Evolutionary conservation across 2,329 filamentous ascomycete genomes (phyloP), one percentile per base, ranked within the genome.

Genomic region (Lachnellula hyalina): DNA sequence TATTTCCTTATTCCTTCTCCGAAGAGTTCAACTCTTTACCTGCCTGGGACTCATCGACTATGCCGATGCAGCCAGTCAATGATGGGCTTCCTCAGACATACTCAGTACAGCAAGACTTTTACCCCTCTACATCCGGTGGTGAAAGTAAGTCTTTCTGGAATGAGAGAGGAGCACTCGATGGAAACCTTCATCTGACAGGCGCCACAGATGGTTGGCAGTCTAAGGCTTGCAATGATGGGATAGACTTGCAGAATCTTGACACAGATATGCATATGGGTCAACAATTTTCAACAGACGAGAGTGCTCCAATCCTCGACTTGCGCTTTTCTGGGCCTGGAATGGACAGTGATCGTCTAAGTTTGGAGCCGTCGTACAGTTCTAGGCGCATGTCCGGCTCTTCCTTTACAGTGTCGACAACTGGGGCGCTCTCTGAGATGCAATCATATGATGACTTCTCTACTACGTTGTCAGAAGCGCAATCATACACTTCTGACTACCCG

Each of bases 401-500:
- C 1, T 87, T 88, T 65, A 87, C 85, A 40, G 80, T 89, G 72
- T 89, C 86, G 15, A 88, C 81, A 0, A 80, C 80, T 42, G 80
- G 84, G 21, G 77, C 77, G 21, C 73, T 87, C 42, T 86, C 84
- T 5, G 86, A 89, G 63, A 82, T 88, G 69, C 78, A 84, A 49
- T 83, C 84, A 4, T 89, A 86, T 67, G 86, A 90, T 54, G 86
- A 90, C 60, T 82, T 87, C 65, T 84, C 86, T 15, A 75, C 85
- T 23, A 77, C 81, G 21, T 70, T 85, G 54, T 86, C 85, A 7
- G 85, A 89, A 60, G 82, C 83, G 38, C 80, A 83, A 34, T 86
- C 85, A 12, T 86, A 86, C 70, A 76, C 73, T 61, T 84, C 83
- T 7, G 83, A 86, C 63, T 88, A 86, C 66, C 85, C 86, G 45